Base-by-base conservation (phyloP, 2,329 filamentous ascomycete species). In the Colletotrichum filicis region DNA sequence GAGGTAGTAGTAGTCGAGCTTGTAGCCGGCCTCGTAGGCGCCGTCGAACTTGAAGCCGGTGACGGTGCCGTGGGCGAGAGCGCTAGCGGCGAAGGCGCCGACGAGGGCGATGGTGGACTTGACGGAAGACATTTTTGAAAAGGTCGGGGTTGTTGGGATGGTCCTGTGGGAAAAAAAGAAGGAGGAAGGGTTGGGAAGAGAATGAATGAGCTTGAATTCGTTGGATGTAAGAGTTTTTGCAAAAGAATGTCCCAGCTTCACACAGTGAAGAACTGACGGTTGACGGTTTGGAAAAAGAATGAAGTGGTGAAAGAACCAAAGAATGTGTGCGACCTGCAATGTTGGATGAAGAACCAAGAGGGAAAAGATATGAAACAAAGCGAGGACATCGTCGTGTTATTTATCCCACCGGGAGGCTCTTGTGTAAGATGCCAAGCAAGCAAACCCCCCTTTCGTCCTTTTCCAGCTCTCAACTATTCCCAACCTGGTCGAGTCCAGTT, bases 1-100 rank as follows among this genome's bases (percentile, higher is more conserved):
- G 49, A 59, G 67, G 70, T 78, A 78, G 73, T 74, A 76, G 74
- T 75, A 76, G 28, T 75, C 57, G 30, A 77, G 76, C 58, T 66
- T 70, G 76, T 75, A 78, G 53, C 76, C 76, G 12, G 60, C 55
- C 46, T 69, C 61, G 37, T 57, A 56, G 49, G 58, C 30, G 49
- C 74, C 72, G 55, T 74, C 74, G 4, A 74, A 58, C 46, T 35
- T 30, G 62, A 60, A 75, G 56, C 64, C 62, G 24, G 58, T 28
- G 68, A 75, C 72, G 62, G 42, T 72, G 62, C 74, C 74, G 65
- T 75, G 74, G 72, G 74, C 74, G 7, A 75, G 57, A 56, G 72
- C 72, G 22, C 42, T 58, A 26, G 65, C 53, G 72, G 74, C 74
- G 68, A 75, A 74, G 60, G 68, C 72, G 58, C 72, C 72, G 46